Conservation (phyloP, 768 basidiomycete species). For the Mycena galopus region DNA sequence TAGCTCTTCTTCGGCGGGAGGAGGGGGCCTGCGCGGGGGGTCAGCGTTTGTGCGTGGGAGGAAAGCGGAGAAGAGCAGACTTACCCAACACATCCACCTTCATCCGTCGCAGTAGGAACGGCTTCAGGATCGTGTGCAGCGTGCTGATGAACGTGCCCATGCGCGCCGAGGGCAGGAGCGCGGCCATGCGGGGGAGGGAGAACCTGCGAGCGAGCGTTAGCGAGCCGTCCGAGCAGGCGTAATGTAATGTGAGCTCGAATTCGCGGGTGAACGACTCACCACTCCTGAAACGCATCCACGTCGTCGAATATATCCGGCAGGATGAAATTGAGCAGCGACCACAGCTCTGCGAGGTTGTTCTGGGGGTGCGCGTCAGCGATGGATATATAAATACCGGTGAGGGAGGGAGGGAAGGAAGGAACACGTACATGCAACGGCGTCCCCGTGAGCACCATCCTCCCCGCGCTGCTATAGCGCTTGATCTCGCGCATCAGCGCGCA, state of each 20-base stretch:
- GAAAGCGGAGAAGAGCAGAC: not conserved
- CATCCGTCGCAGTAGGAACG: slow-evolving; percentile 92
- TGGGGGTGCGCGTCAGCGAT: slow-evolving; percentile 46
- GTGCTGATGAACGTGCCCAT: slow-evolving; percentile 78
- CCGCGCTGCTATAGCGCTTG: not conserved
- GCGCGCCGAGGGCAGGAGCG: slow-evolving; percentile 67
- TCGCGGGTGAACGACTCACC: slow-evolving; percentile 57
- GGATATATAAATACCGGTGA: not conserved
- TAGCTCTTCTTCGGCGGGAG: slow-evolving; percentile 97
- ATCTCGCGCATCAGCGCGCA: not conserved
- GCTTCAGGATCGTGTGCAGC: slow-evolving; percentile 92
- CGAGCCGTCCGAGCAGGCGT: too few relatives aligned
- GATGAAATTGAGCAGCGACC: slow-evolving; percentile 96
- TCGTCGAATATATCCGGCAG: slow-evolving; percentile 95
- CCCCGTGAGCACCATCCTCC: not conserved
- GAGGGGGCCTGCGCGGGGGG: slow-evolving; percentile 54
- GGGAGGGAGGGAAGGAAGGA: slow-evolving; percentile 4
- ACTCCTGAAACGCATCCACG: slow-evolving; percentile 90
- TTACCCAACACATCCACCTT: slow-evolving; percentile 84
- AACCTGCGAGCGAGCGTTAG: slow-evolving; percentile 62
- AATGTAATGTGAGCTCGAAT: too few relatives aligned
- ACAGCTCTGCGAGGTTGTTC: slow-evolving; percentile 96
- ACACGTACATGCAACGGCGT: not conserved
- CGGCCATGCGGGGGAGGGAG: slow-evolving; percentile 75
- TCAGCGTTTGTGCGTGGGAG: not conserved